These are phyloP conservation scores for Anthracocystis walkeri DNA, from an alignment of 1,284 basidiomycete species.

Conservation along the genomic window DNA sequence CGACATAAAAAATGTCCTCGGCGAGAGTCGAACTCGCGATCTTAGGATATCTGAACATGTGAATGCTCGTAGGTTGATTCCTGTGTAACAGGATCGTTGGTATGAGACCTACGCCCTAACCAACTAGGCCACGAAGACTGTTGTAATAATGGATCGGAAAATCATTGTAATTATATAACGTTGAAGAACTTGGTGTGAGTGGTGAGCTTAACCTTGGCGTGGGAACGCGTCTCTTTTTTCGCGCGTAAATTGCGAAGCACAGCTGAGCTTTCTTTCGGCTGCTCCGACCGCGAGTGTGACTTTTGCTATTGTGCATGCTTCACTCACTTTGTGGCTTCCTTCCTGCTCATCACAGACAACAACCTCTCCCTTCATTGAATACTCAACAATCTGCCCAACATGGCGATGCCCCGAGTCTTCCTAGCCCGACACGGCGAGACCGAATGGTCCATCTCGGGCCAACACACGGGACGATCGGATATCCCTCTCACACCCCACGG, in stretches of 20 bases:
- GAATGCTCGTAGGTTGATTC: conserved; percentile 33
- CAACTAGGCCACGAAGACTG: conserved; percentile 51
- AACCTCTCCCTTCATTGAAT: background rate
- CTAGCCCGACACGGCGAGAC: conserved; percentile 68
- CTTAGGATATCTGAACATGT: conserved; percentile 42
- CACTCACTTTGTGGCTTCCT: background rate
- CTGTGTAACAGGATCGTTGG: conserved; percentile 40
- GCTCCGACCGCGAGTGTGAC: no score
- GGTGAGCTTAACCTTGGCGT: no score
- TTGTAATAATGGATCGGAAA: background rate
- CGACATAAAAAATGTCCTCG: conserved; percentile 37
- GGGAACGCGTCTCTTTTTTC: no score
- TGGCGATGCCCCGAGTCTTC: conserved; percentile 66
- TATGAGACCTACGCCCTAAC: conserved; percentile 56
- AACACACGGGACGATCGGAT: conserved; percentile 67
- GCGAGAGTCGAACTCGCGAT: conserved; percentile 55
- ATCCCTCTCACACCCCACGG: conserved; percentile 64
- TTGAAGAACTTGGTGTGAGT: no score
- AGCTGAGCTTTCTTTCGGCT: no score
- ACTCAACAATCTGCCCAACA: conserved; percentile 6
- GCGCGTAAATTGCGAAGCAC: background rate
- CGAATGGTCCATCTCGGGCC: conserved; percentile 66
- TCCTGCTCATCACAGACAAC: background rate
- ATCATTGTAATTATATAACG: background rate
- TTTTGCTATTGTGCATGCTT: no score